These are phyloP conservation scores for Striga hermonthica DNA, from an alignment of 305 asterid species.

Conservation along the genomic window DNA sequence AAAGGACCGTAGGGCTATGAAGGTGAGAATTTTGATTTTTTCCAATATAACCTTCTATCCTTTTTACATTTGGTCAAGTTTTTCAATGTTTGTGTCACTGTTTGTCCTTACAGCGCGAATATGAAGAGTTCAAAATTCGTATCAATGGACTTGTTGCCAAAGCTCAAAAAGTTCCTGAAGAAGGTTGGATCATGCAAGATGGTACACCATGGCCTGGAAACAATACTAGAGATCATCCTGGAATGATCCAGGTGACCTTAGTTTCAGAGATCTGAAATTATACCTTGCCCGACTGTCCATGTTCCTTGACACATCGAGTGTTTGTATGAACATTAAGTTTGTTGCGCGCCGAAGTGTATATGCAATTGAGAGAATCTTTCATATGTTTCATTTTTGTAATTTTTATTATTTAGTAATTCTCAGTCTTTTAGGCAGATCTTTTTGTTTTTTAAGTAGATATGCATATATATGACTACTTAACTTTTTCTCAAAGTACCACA, in stretches of 20 bases:
- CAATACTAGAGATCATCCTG: conserved; percentile 97
- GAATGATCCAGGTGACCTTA: conserved; percentile 88
- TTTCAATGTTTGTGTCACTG: conserved; percentile 30
- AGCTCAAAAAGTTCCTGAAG: conserved; percentile 91
- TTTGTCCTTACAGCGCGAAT: conserved; percentile 68
- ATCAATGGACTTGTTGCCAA: conserved; percentile 81
- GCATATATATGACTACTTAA: background rate
- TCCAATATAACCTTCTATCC: conserved; percentile 6
- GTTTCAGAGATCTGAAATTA: conserved; percentile 24
- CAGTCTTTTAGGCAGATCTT: too few species aligned
- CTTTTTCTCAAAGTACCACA: too few species aligned
- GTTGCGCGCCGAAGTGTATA: background rate
- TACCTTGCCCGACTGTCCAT: conserved; percentile 21
- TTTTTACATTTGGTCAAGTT: conserved; percentile 26
- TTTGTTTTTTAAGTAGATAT: background rate
- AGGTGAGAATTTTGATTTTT: conserved; percentile 46
- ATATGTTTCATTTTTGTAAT: conserved; percentile 5
- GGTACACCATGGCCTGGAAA: conserved; percentile 99
- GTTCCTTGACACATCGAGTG: conserved; percentile 18
- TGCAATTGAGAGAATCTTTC: background rate
- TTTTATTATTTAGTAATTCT: background rate
- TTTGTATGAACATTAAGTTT: conserved; percentile 6
- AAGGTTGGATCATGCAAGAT: conserved; percentile 99
- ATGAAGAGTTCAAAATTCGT: conserved; percentile 93
- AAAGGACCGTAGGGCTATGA: conserved; percentile 98